A percentile compares a stretch with the other conserved stretches of the same genome.
Evolutionary conservation across 441 rosid genomes (phyloP).

Genomic region (Populus hybrid): DNA sequence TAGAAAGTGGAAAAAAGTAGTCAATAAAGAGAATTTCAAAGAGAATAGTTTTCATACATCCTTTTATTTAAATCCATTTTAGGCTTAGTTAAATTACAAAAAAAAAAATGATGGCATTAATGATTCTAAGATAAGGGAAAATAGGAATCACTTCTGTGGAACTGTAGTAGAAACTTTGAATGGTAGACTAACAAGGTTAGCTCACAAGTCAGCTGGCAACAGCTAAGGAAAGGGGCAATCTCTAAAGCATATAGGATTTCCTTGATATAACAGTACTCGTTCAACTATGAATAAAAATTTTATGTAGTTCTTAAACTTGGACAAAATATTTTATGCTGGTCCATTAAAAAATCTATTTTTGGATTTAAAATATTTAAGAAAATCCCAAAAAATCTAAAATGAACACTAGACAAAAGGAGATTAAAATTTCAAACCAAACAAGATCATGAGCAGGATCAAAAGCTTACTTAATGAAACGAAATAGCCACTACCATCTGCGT

Average conservation of each 20-base stretch:
- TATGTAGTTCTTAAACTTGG: not conserved
- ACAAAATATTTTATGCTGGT: not conserved
- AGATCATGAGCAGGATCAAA: conserved; percentile 12
- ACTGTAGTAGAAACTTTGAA: not conserved
- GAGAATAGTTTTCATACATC: not conserved
- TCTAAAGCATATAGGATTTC: not conserved
- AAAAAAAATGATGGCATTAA: not conserved
- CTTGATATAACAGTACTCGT: not conserved
- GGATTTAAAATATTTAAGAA: not conserved
- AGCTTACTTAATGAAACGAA: conserved; percentile 74
- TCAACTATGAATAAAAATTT: not conserved
- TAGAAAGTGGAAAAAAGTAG: not conserved
- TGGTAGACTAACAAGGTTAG: not conserved
- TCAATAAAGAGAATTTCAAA: not conserved
- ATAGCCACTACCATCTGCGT: conserved; percentile 61
- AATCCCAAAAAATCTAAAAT: not conserved
- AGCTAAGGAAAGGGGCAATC: not conserved
- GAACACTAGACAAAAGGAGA: not conserved
- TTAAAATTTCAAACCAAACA: conserved; percentile 12
- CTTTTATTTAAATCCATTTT: not conserved
- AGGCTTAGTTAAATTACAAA: not conserved
- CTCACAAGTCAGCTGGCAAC: not conserved
- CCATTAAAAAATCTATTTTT: not conserved
- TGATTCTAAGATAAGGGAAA: not conserved
- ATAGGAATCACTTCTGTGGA: not conserved